Evolutionary conservation across 345 rosid species (phyloP).

Genomic region (Gossypium ekmanianum): DNA sequence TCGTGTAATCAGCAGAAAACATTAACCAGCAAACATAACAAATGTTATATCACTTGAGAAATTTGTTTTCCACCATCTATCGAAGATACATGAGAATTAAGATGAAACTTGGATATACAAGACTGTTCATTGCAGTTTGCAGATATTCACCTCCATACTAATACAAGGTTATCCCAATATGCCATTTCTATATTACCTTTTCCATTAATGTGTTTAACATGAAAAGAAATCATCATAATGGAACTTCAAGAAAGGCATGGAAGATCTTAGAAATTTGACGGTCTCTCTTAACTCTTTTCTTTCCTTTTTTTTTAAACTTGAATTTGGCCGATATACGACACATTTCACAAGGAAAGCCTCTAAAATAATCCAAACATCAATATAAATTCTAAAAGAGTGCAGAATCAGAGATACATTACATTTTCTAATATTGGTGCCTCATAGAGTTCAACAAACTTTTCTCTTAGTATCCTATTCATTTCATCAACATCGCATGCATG

Average conservation of each 20-base stretch:
- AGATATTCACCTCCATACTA: not conserved
- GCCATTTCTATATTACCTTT: not conserved
- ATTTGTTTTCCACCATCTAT: not conserved
- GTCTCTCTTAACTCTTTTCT: not conserved
- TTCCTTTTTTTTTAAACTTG: not conserved
- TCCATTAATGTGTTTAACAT: not conserved
- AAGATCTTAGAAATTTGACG: not conserved
- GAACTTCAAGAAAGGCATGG: not conserved
- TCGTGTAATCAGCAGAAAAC: conserved; percentile 9
- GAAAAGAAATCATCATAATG: not conserved
- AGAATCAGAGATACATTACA: conserved; percentile 45
- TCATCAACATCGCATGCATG: conserved; percentile 86
- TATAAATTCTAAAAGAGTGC: not conserved
- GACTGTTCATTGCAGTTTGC: not conserved
- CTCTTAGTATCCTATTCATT: conserved; percentile 85
- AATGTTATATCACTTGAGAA: not conserved
- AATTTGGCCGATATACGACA: not conserved
- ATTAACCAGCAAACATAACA: not conserved
- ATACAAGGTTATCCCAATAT: not conserved
- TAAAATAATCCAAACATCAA: not conserved
- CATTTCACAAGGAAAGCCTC: conserved; percentile 1
- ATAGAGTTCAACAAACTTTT: conserved; percentile 92
- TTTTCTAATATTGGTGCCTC: conserved; percentile 79
- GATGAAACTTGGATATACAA: not conserved
- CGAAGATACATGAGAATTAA: not conserved